Base-by-base conservation (phyloP, 345 rosid genomes). In the Bruguiera sexangula region DNA sequence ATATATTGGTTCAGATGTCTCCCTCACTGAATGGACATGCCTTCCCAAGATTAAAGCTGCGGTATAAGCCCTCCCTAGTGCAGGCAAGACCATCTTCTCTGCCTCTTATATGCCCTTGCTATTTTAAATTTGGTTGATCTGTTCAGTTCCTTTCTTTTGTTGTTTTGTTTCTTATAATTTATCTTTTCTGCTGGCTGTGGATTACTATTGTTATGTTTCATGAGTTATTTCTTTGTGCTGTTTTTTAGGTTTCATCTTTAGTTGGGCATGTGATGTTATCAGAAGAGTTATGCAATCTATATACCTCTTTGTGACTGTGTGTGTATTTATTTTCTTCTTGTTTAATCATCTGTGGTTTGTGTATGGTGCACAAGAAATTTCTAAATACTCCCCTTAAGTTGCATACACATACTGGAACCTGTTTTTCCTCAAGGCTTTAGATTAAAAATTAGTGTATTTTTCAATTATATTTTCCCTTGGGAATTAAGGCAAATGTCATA, bases 11-110 rank as follows among this genome's bases (percentile, higher is more conserved):
- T 32, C 98, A 94, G 91, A 79, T 85, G 69, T 88, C 96, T 82
- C 95, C 93, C 57, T 89, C 96, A 69, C 21, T 74, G 6, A 73
- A 74, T 78, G 89, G 95, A 11, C 98, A 94, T 77, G 91, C 96
- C 43, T 94, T 94, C 76, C 97, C 95, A 16, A 94, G 82, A 78
- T 66, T 94, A 72, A 91, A 86, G 88, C 74, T 94, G 79, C 93
- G 90, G 69, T 86, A 89, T 78, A 91, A 89, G 84, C 89, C 95
- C 31, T 89, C 93, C 37, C 79, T 94, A 67, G 98, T 94, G 11
- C 97, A 91, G 92, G 98, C 82, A 82, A 84, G 89, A 1, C 6
- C 11, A 22, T 50, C 62, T 30, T 52, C 3, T 67, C 26, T 68
- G 53, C 62, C 7, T 72, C 37, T 43, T 64, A 50, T 51, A 69